Conservation (phyloP, 768 basidiomycete species). For the Clitopilus hobsonii region DNA sequence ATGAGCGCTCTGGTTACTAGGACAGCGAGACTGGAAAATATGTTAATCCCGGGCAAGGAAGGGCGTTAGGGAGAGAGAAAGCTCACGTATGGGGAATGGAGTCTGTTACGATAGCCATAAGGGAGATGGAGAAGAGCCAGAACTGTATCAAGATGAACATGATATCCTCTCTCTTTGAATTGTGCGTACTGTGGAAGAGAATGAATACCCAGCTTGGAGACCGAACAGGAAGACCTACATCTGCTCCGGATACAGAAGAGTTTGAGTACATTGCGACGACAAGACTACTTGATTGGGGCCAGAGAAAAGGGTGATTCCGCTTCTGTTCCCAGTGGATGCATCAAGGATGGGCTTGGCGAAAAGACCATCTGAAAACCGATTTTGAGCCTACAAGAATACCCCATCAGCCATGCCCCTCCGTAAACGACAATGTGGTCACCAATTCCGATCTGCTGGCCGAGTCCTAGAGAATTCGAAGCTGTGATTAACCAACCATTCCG, state of each 20-base stretch:
- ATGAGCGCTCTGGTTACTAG: constrained; percentile 40
- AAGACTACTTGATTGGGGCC: constrained; percentile 19
- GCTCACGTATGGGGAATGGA: constrained; percentile 53
- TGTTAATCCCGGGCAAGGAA: not conserved
- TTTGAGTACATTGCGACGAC: constrained; percentile 36
- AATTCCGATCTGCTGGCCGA: not conserved
- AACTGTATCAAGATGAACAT: constrained; percentile 44
- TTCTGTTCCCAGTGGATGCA: constrained; percentile 7
- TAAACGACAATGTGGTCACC: not conserved
- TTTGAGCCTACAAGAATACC: not conserved
- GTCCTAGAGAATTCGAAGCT: not conserved
- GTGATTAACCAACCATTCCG: too few relatives aligned
- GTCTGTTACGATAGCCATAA: constrained; percentile 42
- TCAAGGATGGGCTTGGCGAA: not conserved
- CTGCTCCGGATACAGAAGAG: constrained; percentile 38
- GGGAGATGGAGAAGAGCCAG: constrained; percentile 49
- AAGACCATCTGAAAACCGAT: not conserved
- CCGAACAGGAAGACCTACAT: constrained; percentile 27
- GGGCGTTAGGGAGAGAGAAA: not conserved
- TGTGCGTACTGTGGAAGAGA: constrained; percentile 28
- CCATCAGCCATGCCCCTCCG: not conserved
- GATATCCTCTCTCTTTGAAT: constrained; percentile 42
- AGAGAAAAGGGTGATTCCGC: constrained; percentile 21
- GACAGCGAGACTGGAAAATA: constrained; percentile 37
- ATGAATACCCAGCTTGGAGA: not conserved